A percentile compares a stretch with the other conserved stretches of the same genome.
Evolutionary conservation across 2,329 filamentous ascomycete genomes (phyloP).

Genomic region (Truncatella angustata): DNA sequence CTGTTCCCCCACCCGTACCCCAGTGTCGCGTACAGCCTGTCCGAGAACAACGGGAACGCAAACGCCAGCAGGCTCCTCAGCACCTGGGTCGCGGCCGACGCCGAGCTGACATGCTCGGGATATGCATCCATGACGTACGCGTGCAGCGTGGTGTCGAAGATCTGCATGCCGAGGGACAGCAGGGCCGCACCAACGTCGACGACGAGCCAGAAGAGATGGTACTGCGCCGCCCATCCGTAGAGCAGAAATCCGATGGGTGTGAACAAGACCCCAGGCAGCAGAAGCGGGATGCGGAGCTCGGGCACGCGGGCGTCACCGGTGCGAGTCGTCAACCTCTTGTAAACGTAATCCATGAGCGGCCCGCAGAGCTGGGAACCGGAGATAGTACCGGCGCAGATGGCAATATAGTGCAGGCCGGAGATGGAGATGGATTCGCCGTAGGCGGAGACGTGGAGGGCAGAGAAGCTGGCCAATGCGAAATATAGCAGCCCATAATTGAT

Average conservation of each 20-base stretch:
- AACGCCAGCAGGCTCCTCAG: slow-evolving; percentile 50
- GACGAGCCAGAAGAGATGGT: slow-evolving; percentile 51
- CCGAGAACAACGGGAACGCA: slow-evolving; percentile 54
- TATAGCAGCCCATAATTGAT: slow-evolving; percentile 50
- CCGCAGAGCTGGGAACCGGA: slow-evolving; percentile 35
- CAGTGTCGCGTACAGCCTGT: slow-evolving; percentile 31
- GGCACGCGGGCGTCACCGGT: not conserved
- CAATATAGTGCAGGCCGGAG: slow-evolving; percentile 49
- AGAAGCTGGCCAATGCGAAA: slow-evolving; percentile 52
- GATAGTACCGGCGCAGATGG: slow-evolving; percentile 42
- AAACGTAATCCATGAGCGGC: slow-evolving; percentile 36
- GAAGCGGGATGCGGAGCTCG: not conserved
- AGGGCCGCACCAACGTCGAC: slow-evolving; percentile 52
- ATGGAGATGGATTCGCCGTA: slow-evolving; percentile 44
- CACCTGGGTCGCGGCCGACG: not conserved
- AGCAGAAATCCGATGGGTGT: slow-evolving; percentile 18
- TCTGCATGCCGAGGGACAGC: not conserved
- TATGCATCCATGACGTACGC: slow-evolving; percentile 3
- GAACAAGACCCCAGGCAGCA: slow-evolving; percentile 13
- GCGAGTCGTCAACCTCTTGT: slow-evolving; percentile 17
- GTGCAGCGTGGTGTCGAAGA: too few relatives aligned
- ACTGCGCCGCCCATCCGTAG: slow-evolving; percentile 47
- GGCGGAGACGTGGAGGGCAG: slow-evolving; percentile 41
- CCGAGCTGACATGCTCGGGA: slow-evolving; percentile 10
- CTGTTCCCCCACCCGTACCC: slow-evolving; percentile 45